Base-by-base conservation (phyloP, 768 basidiomycete genomes). In the Naganishia vishniacii region DNA sequence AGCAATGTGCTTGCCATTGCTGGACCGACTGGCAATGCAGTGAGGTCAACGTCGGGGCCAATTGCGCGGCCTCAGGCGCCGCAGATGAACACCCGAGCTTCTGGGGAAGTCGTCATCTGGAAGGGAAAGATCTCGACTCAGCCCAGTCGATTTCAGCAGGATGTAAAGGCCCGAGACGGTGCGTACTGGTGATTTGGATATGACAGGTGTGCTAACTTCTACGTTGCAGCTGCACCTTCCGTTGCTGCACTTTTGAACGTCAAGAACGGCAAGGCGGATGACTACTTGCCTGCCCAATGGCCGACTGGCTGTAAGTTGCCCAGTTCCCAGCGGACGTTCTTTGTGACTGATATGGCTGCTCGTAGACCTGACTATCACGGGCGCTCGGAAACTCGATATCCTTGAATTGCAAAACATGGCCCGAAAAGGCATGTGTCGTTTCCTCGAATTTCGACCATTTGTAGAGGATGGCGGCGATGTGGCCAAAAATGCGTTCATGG, bases 381-480 rank as follows among this genome's bases (percentile, higher is more conserved):
- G 44, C n/a, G 63, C 47, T 12, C 25, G 53, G 25, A 58, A 59
- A 48, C 51, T 59, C 6, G 63, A 64, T 53, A 32, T 64, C 29
- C 20, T 32, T 15, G 46, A 44, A 11, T 23, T 64, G 34, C 63
- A 64, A 29, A 48, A 45, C 8, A 53, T 64, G 41, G 63, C 56
- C 32, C 42, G 42, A 4, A 46, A 46, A 37, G 42, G 42, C 11
- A 48, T 44, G 12, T 64, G 63, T 45, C 51, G 49, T 8, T 64
- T 64, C 44, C 45, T 64, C 31, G 63, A 64, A n/a, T 64, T 64
- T 32, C 41, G 63, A 37, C 41, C 63, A 16, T 42, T 32, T 15
- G 49, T 63, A 11, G 62, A 63, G 18, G 46, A 47, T 9, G 61
- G 61, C 37, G 42, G 45, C 16, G 56, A 53, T 9, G 49, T 47